Conservation (phyloP, 2,329 filamentous ascomycete species). For the Fusarium napiforme region DNA sequence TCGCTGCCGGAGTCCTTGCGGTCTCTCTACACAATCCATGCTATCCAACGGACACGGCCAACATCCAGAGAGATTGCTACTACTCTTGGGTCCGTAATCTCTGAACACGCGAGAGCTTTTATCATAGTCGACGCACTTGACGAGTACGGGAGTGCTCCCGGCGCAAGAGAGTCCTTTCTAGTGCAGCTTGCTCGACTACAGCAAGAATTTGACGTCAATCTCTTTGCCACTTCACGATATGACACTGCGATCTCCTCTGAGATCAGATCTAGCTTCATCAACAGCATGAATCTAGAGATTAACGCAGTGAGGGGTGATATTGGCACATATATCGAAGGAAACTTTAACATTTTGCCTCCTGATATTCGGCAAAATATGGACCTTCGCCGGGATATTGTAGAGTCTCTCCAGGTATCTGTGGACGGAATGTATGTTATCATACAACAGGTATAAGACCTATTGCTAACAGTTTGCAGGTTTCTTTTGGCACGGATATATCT, state of each 20-base stretch:
- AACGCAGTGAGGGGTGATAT: accelerated
- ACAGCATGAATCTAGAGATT: accelerated
- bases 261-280: not conserved
- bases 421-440: not conserved
- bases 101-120: accelerated
- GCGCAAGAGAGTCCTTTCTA: not conserved
- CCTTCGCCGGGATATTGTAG: accelerated
- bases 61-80: not conserved
- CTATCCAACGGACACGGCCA: not conserved
- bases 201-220: accelerated
- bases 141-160: not conserved
- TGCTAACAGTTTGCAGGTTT: accelerated
- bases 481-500: not conserved
- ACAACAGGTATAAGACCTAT: accelerated
- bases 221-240: not conserved
- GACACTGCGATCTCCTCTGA: not conserved
- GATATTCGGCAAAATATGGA: not conserved
- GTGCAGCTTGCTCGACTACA: not conserved
- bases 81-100: accelerated
- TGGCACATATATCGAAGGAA: not conserved
- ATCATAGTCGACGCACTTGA: accelerated
- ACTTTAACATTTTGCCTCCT: not conserved
- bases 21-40: not conserved
- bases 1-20: accelerated
- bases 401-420: not conserved